Conservation (phyloP, 345 rosid genomes). For the Rhodamnia argentea region DNA sequence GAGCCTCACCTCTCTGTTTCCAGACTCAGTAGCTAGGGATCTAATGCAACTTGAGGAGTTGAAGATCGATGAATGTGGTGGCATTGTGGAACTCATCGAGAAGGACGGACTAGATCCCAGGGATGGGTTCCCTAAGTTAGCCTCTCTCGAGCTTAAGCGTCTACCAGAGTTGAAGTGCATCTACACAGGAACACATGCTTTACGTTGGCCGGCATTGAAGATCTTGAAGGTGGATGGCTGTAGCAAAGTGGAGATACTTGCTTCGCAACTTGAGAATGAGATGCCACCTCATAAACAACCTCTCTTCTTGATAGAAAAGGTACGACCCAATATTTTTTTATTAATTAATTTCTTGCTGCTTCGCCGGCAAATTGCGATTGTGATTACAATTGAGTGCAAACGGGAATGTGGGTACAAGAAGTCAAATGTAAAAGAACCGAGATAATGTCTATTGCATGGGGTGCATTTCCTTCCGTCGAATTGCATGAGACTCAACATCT, state of each 20-base stretch:
- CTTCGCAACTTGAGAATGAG: fast-evolving
- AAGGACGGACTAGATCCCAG: fast-evolving
- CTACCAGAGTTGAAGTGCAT: background rate
- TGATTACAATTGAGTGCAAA: background rate
- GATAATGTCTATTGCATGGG: background rate
- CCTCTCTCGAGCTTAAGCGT: fast-evolving
- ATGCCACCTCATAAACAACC: background rate
- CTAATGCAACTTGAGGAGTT: background rate
- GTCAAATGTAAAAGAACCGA: background rate
- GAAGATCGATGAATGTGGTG: background rate
- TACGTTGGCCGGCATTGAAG: background rate
- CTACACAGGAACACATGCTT: background rate
- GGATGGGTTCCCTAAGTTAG: background rate
- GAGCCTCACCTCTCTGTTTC: background rate
- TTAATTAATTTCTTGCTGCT: too few species aligned
- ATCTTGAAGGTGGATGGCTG: fast-evolving
- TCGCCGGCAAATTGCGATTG: too few species aligned
- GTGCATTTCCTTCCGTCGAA: background rate
- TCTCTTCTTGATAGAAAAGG: background rate
- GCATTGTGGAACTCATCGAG: background rate
- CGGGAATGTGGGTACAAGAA: background rate
- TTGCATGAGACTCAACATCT: background rate
- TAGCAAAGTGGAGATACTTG: background rate
- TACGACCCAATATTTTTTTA: background rate
- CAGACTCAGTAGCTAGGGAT: background rate